These are phyloP conservation scores for Pneumocystis oryctolagi DNA, from an alignment of 1,139 yeast species.

Conservation along the genomic window DNA sequence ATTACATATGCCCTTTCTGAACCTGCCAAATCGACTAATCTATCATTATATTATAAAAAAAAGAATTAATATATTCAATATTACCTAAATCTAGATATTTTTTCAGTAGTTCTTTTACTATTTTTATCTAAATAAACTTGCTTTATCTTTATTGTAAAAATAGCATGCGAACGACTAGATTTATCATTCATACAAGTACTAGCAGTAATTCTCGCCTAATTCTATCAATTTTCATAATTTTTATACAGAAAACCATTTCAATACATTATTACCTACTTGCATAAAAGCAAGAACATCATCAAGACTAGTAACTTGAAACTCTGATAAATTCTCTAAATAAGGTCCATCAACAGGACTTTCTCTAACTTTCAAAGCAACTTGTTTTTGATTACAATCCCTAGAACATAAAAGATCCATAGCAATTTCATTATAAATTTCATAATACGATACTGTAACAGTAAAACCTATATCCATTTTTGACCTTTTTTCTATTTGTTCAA, in stretches of 20 bases:
- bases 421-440: slow-evolving; percentile 40
- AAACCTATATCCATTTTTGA: slow-evolving; percentile 26
- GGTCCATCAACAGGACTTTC: slow-evolving; percentile 46
- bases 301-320: slow-evolving; percentile 1
- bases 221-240: slow-evolving; percentile 16
- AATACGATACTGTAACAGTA: slow-evolving; percentile 44
- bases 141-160: slow-evolving; percentile 44
- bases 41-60: neutral
- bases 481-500: neutral
- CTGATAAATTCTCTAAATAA: slow-evolving; percentile 37
- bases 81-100: slow-evolving; percentile 4
- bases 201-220: slow-evolving; percentile 46
- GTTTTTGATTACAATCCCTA: slow-evolving; percentile 19
- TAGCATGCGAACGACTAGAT: slow-evolving; percentile 71
- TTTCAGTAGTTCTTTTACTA: slow-evolving; percentile 33
- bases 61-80: neutral
- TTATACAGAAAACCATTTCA: slow-evolving; percentile 13
- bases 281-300: neutral
- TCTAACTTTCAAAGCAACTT: slow-evolving; percentile 29
- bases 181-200: slow-evolving; percentile 51
- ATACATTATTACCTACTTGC: slow-evolving; percentile 11
- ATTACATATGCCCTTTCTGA: slow-evolving; percentile 55
- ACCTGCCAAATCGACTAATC: slow-evolving; percentile 71
- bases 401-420: slow-evolving; percentile 40
- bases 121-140: slow-evolving; percentile 37